Percentiles rank a stretch among this genome's conserved stretches.
Evolutionary conservation across 192 early-diverging fungal genomes (phyloP).

Genomic region (Jimgerdemannia flammicorona): DNA sequence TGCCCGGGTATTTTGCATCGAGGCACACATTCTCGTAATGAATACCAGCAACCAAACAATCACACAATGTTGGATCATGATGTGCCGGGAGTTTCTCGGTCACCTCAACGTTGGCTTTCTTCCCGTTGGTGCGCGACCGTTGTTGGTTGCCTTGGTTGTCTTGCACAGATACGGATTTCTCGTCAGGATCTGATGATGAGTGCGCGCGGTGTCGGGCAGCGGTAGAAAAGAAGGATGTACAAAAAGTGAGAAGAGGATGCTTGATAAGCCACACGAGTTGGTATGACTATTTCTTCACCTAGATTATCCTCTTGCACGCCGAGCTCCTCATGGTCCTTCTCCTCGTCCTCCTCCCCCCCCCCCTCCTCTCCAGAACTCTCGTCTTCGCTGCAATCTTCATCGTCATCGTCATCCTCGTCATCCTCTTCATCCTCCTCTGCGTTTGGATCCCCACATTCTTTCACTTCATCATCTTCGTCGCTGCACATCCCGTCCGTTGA

Average conservation of each 20-base stretch:
- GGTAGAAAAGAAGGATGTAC: background rate
- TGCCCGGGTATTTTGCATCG: conserved; percentile 39
- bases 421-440: conserved; percentile 2
- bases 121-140: background rate
- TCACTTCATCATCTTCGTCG: background rate
- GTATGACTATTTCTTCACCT: background rate
- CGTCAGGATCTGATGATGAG: background rate
- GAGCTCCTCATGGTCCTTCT: background rate
- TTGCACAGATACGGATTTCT: background rate
- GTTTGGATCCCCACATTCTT: background rate
- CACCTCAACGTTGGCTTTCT: background rate
- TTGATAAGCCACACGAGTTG: too few relatives aligned
- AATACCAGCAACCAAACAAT: conserved; percentile 36
- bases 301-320: background rate
- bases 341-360: background rate
- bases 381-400: background rate
- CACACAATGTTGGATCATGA: conserved; percentile 17
- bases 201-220: background rate
- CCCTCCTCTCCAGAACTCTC: background rate
- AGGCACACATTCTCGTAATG: conserved; percentile 42
- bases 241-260: background rate
- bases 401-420: conserved; percentile 1
- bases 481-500: background rate
- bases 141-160: background rate
- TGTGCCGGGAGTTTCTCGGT: background rate